Conservation (phyloP, 2,329 filamentous ascomycete genomes). For the Xylaria sp. region DNA sequence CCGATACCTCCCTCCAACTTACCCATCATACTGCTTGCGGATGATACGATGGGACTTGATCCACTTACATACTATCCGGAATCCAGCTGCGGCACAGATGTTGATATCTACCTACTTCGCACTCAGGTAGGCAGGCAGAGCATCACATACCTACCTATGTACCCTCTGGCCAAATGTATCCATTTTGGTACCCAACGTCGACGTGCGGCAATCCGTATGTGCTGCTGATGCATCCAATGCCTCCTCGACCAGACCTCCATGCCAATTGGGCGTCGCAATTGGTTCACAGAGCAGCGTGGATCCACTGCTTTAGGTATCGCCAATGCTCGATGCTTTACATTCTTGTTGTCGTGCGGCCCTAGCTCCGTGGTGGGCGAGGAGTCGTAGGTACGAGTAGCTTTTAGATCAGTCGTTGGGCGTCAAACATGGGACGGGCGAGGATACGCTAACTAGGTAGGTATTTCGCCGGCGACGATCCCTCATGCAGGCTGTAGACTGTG, state of each 20-base stretch:
- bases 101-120: not conserved
- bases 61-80: not conserved
- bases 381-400: not conserved
- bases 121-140: slow-evolving; percentile 1
- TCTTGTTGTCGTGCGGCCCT: slow-evolving; percentile 4
- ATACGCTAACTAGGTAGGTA: slow-evolving; percentile 2
- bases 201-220: not conserved
- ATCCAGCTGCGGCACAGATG: not conserved
- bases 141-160: not conserved
- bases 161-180: slow-evolving; percentile 1
- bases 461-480: slow-evolving; percentile 8
- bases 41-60: too few species aligned
- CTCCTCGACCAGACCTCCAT: slow-evolving; percentile 4
- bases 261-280: slow-evolving; percentile 28
- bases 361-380: slow-evolving; percentile 5
- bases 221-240: slow-evolving; percentile 13
- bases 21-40: too few species aligned
- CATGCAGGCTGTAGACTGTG: slow-evolving; percentile 11
- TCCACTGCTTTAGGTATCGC: slow-evolving; percentile 24
- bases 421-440: slow-evolving; percentile 19
- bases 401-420: slow-evolving; percentile 26
- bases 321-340: slow-evolving; percentile 15
- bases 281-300: slow-evolving; percentile 18
- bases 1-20: too few species aligned
- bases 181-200: slow-evolving; percentile 20